Conservation (phyloP, 225 moss, liverwort and hornwort genomes). For the Bryum argenteum region DNA sequence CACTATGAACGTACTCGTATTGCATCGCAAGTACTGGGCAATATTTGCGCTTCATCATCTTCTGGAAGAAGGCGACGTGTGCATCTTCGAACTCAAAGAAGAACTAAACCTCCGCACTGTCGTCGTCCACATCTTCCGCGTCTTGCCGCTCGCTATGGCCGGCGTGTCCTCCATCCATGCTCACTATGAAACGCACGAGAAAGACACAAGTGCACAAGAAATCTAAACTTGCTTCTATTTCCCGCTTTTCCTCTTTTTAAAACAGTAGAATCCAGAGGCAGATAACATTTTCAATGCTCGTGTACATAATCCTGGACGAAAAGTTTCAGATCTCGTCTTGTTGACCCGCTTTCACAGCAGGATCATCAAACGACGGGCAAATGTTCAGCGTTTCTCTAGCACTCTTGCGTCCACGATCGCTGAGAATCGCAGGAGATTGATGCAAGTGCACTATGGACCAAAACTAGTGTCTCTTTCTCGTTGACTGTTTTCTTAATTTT, state of each 20-base stretch:
- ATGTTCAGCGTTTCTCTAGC: no score
- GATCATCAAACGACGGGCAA: no score
- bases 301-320: no score
- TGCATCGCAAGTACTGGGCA: slow-evolving; percentile 9
- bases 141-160: not conserved
- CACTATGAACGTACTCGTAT: not conserved
- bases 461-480: no score
- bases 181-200: not conserved
- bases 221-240: not conserved
- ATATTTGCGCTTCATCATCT: slow-evolving; percentile 18
- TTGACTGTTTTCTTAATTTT: no score
- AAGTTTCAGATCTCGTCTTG: no score
- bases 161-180: not conserved
- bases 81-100: slow-evolving; percentile 1
- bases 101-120: not conserved
- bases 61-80: slow-evolving; percentile 20
- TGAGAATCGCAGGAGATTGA: no score
- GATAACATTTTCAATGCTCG: no score
- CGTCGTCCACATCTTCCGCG: slow-evolving; percentile 4
- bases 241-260: not conserved
- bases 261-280: no score
- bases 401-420: no score
- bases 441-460: no score
- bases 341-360: no score
- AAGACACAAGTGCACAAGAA: not conserved